These are phyloP conservation scores for Mycoemilia scoparia DNA, from an alignment of 192 early-diverging fungal genomes.

Conservation along the genomic window DNA sequence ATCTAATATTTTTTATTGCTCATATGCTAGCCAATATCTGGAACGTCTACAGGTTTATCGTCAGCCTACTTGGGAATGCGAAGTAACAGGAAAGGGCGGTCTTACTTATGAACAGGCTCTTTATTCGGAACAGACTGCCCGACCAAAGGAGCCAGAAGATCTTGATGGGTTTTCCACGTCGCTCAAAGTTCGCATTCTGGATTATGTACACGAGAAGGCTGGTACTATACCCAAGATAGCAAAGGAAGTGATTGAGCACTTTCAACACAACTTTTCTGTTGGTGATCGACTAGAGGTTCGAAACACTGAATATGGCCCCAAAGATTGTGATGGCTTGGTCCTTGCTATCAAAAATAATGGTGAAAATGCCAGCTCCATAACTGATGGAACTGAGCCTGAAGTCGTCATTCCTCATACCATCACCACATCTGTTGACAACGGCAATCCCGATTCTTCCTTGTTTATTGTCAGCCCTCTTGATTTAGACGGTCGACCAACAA, in stretches of 20 bases:
- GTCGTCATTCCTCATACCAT: slow-evolving; percentile 14
- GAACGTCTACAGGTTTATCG: slow-evolving; percentile 46
- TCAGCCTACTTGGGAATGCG: slow-evolving; percentile 60
- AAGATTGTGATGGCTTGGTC: slow-evolving; percentile 20
- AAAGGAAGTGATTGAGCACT: slow-evolving; percentile 19
- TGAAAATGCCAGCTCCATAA: not conserved
- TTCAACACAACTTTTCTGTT: slow-evolving; percentile 16
- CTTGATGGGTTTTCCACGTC: slow-evolving; percentile 64
- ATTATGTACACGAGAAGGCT: slow-evolving; percentile 20
- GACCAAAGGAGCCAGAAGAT: slow-evolving; percentile 37
- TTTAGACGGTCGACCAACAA: too few relatives aligned
- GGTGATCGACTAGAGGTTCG: slow-evolving; percentile 29
- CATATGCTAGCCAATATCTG: slow-evolving; percentile 43
- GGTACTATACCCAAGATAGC: slow-evolving; percentile 12
- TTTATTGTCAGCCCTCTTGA: not conserved
- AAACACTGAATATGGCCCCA: slow-evolving; percentile 15
- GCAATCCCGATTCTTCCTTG: not conserved
- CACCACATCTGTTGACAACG: slow-evolving; percentile 1
- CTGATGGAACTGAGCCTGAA: not conserved
- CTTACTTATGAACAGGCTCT: slow-evolving; percentile 71
- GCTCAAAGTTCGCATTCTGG: slow-evolving; percentile 21
- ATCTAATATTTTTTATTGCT: too few relatives aligned
- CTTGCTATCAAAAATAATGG: slow-evolving; percentile 2
- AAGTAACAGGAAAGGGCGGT: slow-evolving; percentile 45
- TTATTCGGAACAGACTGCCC: slow-evolving; percentile 48